These are phyloP conservation scores for Lunasporangiospora selenospora DNA, from an alignment of 192 early-diverging fungal species.

Conservation along the genomic window DNA sequence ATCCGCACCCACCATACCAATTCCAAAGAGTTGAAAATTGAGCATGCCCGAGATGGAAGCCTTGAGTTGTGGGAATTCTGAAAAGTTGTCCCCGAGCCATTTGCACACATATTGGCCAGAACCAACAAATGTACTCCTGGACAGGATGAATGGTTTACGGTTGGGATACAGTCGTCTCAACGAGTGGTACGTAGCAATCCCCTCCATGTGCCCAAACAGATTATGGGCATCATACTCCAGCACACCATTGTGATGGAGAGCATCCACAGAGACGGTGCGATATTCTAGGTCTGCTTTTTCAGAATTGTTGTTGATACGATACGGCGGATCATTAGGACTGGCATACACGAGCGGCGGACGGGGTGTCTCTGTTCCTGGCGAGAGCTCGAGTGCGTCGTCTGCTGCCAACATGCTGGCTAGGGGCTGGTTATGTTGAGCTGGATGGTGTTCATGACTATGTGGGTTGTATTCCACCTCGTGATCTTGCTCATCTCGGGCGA, in stretches of 20 bases:
- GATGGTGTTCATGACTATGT: neutral
- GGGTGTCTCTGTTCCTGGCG: neutral
- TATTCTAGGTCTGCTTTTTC: constrained; percentile 24
- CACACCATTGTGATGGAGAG: constrained; percentile 51
- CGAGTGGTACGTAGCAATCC: constrained; percentile 52
- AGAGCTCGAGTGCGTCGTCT: too few species aligned
- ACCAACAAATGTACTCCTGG: constrained; percentile 67
- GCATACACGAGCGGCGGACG: neutral
- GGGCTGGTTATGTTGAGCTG: neutral
- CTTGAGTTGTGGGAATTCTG: constrained; percentile 58
- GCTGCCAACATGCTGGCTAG: too few species aligned
- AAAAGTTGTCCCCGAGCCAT: constrained; percentile 66
- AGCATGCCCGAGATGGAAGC: constrained; percentile 64
- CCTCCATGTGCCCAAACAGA: constrained; percentile 66
- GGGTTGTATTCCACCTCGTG: constrained; percentile 12
- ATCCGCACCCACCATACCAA: constrained; percentile 72
- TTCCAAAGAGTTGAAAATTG: constrained; percentile 72
- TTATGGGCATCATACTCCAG: constrained; percentile 64
- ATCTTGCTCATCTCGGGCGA: constrained; percentile 2
- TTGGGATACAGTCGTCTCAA: constrained; percentile 48
- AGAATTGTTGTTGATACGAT: constrained; percentile 42
- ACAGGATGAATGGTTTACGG: constrained; percentile 64
- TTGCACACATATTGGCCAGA: constrained; percentile 55
- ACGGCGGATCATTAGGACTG: constrained; percentile 26
- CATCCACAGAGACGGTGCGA: constrained; percentile 33